These are phyloP conservation scores for Amoebophrya sp. DNA, from an alignment of 169 alveolate genomes.

Conservation along the genomic window DNA sequence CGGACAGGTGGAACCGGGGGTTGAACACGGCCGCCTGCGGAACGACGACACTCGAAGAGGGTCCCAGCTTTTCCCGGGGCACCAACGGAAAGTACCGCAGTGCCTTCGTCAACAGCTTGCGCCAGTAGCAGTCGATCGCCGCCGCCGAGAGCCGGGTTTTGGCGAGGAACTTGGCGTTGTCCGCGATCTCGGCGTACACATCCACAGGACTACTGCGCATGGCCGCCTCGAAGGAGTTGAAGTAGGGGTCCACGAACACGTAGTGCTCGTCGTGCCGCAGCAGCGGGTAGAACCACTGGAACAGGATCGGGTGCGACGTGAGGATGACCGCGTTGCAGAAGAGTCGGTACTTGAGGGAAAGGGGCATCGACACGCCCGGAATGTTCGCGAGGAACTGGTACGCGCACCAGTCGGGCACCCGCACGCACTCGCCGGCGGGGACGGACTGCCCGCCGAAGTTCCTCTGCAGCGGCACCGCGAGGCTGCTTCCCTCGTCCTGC, in stretches of 20 bases:
- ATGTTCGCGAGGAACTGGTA: neutral
- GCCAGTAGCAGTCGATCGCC: neutral
- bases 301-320: neutral
- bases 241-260: neutral
- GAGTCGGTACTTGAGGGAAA: neutral
- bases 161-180: neutral
- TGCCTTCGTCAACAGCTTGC: neutral
- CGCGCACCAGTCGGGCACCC: neutral
- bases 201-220: neutral
- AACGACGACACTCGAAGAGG: too few relatives aligned
- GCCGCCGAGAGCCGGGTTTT: neutral
- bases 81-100: neutral
- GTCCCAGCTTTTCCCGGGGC: too few relatives aligned
- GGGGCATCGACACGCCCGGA: neutral
- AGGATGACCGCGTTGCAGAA: neutral
- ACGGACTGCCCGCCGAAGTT: neutral
- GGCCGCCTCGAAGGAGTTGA: neutral
- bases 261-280: neutral
- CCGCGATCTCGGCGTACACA: neutral
- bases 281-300: neutral
- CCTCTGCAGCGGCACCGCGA: neutral
- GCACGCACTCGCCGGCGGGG: neutral
- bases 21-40: neutral
- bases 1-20: neutral
- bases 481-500: too few relatives aligned